Evolutionary conservation across 805 yeast genomes (phyloP).

Genomic region (Naumovozyma castellii): DNA sequence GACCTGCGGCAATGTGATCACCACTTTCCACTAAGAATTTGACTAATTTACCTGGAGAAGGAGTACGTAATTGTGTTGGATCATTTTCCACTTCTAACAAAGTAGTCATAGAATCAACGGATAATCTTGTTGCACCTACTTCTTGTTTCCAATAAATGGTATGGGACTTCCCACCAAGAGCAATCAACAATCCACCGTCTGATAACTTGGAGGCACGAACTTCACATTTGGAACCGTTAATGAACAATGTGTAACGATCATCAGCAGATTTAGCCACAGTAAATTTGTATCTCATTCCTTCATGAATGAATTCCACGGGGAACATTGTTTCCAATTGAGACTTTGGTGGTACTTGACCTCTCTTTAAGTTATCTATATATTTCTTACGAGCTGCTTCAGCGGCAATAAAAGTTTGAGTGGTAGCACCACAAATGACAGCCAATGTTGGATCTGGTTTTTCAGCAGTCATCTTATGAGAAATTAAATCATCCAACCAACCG

Average conservation of each 20-base stretch:
- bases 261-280: slow-evolving; percentile 89
- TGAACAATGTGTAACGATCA: slow-evolving; percentile 78
- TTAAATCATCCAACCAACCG: slow-evolving; percentile 97
- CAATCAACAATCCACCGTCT: slow-evolving; percentile 87
- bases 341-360: slow-evolving; percentile 90
- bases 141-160: slow-evolving; percentile 97
- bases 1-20: slow-evolving; percentile 84
- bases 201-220: slow-evolving; percentile 82
- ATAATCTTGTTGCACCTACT: slow-evolving; percentile 86
- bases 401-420: slow-evolving; percentile 82
- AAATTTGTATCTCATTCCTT: slow-evolving; percentile 85
- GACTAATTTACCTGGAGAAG: slow-evolving; percentile 97
- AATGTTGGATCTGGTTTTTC: slow-evolving; percentile 89
- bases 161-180: slow-evolving; percentile 88
- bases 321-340: slow-evolving; percentile 74
- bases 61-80: slow-evolving; percentile 97
- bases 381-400: slow-evolving; percentile 60
- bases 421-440: slow-evolving; percentile 96
- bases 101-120: slow-evolving; percentile 93
- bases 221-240: slow-evolving; percentile 85
- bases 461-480: slow-evolving; percentile 86
- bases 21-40: slow-evolving; percentile 91
- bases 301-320: slow-evolving; percentile 92
- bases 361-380: slow-evolving; percentile 71
- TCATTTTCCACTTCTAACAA: slow-evolving; percentile 90